Evolutionary conservation across 2,329 filamentous ascomycete genomes (phyloP).

Genomic region (Dactylellina drechsleri): DNA sequence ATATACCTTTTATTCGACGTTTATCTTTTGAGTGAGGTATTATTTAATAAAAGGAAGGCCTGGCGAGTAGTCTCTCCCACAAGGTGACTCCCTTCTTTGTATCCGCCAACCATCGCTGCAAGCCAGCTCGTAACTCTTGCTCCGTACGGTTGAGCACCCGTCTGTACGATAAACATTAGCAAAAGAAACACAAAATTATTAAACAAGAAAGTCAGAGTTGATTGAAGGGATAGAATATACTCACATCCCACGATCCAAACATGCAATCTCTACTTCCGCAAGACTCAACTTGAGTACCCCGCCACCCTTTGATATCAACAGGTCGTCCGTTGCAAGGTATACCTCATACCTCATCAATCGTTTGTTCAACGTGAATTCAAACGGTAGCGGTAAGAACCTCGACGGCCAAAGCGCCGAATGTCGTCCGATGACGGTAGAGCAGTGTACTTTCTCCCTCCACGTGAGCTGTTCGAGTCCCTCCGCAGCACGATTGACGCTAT

Average conservation of each 20-base stretch:
- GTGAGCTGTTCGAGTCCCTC: constrained; percentile 59
- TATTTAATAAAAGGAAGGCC: not conserved
- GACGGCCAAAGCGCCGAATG: constrained; percentile 58
- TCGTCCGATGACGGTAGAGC: constrained; percentile 59
- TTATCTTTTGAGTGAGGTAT: not conserved
- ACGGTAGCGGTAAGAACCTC: constrained; percentile 61
- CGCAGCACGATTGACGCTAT: constrained; percentile 58
- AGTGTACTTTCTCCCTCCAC: constrained; percentile 62
- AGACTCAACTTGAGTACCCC: constrained; percentile 69
- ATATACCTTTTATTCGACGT: not conserved
- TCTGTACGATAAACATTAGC: constrained; percentile 4
- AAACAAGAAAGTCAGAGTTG: not conserved
- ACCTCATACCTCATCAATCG: constrained; percentile 68
- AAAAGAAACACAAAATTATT: not conserved
- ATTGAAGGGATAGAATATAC: constrained; percentile 59
- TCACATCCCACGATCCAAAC: constrained; percentile 74
- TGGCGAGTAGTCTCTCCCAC: constrained; percentile 44
- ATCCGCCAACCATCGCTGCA: constrained; percentile 46
- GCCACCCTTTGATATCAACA: constrained; percentile 72
- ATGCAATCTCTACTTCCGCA: constrained; percentile 75
- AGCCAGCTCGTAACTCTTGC: constrained; percentile 26
- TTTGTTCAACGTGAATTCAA: constrained; percentile 67
- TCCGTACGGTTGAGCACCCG: constrained; percentile 20
- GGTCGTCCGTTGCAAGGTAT: constrained; percentile 77
- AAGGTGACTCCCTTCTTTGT: constrained; percentile 46